A percentile compares a stretch with the other conserved stretches of the same genome.
phyloP scores from a whole-genome alignment of 139 green algal genomes.

The Nannochloris sp. region DNA sequence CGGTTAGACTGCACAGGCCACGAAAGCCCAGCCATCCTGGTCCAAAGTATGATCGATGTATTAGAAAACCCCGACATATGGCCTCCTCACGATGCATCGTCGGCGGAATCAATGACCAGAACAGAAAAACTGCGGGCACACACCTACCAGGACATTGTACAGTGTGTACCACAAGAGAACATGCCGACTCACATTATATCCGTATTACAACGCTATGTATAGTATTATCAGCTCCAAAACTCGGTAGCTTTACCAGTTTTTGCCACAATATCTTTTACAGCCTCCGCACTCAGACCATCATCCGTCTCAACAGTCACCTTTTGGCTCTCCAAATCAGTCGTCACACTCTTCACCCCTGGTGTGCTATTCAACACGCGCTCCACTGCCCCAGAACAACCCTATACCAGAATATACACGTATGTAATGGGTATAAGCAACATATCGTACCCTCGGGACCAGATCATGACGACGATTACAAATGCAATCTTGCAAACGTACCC shows the following conservation, averaged over 20 bases:
- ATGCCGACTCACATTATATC: neutral
- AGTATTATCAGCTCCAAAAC: conserved; percentile 17
- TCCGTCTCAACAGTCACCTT: conserved; percentile 14
- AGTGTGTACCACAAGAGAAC: neutral
- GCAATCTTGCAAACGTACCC: conserved; percentile 8
- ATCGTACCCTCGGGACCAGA: too few species aligned
- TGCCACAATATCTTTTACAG: conserved; percentile 25
- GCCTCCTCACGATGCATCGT: too few species aligned
- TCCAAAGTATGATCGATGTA: too few species aligned
- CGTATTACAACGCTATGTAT: neutral
- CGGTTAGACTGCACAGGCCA: too few species aligned
- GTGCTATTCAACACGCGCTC: conserved; percentile 21
- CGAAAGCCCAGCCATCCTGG: too few species aligned
- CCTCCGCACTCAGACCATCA: conserved; percentile 4
- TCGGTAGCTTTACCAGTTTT: conserved; percentile 30
- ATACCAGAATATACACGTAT: neutral
- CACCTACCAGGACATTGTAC: too few species aligned
- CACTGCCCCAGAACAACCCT: conserved; percentile 32
- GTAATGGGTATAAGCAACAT: neutral
- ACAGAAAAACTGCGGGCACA: too few species aligned
- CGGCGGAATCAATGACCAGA: too few species aligned
- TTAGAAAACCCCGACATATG: too few species aligned
- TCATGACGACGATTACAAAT: too few species aligned
- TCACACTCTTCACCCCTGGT: conserved; percentile 19
- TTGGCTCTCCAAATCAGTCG: conserved; percentile 21